phyloP scores from a whole-genome alignment of 148 eudicot species.

The Cornus controversa region DNA sequence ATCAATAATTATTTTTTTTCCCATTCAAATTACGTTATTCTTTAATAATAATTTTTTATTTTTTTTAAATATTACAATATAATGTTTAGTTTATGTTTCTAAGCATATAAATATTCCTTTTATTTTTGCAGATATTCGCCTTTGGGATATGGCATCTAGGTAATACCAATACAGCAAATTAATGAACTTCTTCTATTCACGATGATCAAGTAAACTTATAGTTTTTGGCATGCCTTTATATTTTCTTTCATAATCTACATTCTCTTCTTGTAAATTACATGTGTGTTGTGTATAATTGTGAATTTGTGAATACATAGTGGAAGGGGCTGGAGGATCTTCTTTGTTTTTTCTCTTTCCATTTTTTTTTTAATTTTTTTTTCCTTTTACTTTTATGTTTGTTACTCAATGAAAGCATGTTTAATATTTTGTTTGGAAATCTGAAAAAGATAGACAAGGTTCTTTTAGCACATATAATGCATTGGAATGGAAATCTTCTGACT shows the following conservation, averaged over 20 bases:
- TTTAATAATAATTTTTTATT: too few species aligned
- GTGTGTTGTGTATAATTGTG: neutral
- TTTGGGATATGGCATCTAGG: constrained; percentile 96
- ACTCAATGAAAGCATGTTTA: too few species aligned
- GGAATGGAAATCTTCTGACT: neutral
- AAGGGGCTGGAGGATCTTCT: neutral
- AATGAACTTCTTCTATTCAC: neutral
- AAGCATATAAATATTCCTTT: neutral
- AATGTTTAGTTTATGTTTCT: neutral
- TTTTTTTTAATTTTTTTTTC: neutral
- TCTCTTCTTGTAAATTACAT: neutral
- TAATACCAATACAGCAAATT: constrained; percentile 20
- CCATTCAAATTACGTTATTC: neutral
- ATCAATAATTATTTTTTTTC: too few species aligned
- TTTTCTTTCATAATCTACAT: neutral
- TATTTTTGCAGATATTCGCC: constrained; percentile 76
- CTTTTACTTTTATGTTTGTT: neutral
- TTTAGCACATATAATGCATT: neutral
- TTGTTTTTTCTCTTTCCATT: neutral
- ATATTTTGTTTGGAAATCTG: neutral
- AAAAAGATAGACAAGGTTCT: neutral
- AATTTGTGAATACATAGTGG: neutral
- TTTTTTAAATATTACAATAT: neutral
- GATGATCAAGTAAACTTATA: neutral
- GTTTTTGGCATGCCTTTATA: neutral